Base-by-base conservation (phyloP, 306 rosid species). In the Gastrolobium villosum region DNA sequence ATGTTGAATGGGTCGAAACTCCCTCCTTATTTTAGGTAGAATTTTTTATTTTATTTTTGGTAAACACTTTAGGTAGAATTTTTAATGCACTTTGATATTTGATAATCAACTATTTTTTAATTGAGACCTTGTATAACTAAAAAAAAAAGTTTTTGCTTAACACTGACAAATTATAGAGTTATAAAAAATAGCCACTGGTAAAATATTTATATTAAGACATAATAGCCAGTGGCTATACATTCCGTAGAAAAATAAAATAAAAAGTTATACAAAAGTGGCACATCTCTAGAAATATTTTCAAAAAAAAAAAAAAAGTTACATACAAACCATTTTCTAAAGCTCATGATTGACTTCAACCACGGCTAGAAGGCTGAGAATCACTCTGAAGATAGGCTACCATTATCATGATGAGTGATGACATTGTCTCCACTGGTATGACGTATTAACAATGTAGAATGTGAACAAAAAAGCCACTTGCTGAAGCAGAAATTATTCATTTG, bases 381-480 rank as follows among this genome's bases (percentile, higher is more conserved):
- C 60, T 65, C 30, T 66, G 32, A 15, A 34, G 7, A 56, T 50
- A 44, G 56, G 20, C 60, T 49, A 32, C 55, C 78, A 55, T 55
- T 70, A 65, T 30, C 34, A 70, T 31, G 2, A 49, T 52, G 49
- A 72, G 65, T 31, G 2, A 49, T 52, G 49, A 72, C 57, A 45
- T 48, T 0, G n/a, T 39, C 37, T 45, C 81, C 48, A 60, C n/a
- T 65, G 34, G 37, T 10, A 59, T 59, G 2, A 72, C 40, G 32
- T 73, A 74, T 65, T 37, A 49, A 39, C 67, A 8, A 54, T 40
- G 14, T 41, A 4, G 7, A 30, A 26, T 54, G 74, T 7, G 20
- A 74, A 84, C 75, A 69, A 63, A 63, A 41, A 4, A 10, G 70
- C 35, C 79, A 78, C 75, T 36, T 5, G 79, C 70, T 68, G 79